Conservation (phyloP, 148 eudicot species). For the Linanthus parryae region DNA sequence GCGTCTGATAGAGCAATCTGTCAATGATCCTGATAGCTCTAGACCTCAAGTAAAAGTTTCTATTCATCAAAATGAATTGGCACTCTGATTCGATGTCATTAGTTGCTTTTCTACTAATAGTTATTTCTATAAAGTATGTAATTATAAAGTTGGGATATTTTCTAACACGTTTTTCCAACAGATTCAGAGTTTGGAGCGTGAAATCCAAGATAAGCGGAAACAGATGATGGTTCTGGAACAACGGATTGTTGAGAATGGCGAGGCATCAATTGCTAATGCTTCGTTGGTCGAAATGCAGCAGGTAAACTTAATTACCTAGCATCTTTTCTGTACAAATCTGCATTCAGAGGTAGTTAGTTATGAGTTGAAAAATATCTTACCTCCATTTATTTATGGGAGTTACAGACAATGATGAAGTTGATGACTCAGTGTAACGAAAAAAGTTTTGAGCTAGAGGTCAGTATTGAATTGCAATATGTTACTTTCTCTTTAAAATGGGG, state of each 20-base stretch:
- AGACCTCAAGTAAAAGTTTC: slow-evolving; percentile 54
- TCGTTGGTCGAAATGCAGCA: slow-evolving; percentile 91
- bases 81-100: too few relatives aligned
- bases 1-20: slow-evolving; percentile 85
- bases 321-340: too few relatives aligned
- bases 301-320: slow-evolving; percentile 36
- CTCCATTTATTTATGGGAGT: too few relatives aligned
- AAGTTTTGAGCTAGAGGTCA: slow-evolving; percentile 91
- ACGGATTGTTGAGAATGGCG: slow-evolving; percentile 71
- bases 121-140: too few relatives aligned
- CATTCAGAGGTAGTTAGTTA: too few relatives aligned
- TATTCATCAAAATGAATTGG: slow-evolving; percentile 1
- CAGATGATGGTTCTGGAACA: slow-evolving; percentile 89
- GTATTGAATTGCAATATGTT: slow-evolving; percentile 5
- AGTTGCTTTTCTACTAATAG: too few relatives aligned
- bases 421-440: slow-evolving; percentile 84
- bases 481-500: too few relatives aligned
- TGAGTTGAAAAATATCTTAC: too few relatives aligned
- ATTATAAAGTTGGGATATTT: too few relatives aligned
- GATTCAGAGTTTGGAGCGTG: slow-evolving; percentile 83
- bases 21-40: slow-evolving; percentile 73
- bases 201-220: slow-evolving; percentile 75
- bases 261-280: slow-evolving; percentile 76
- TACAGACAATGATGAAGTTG: slow-evolving; percentile 70
- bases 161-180: too few relatives aligned